Percentiles rank a stretch among this genome's conserved stretches.
phyloP scores from a whole-genome alignment of 208 protist species.

The Strigomonas galati region DNA sequence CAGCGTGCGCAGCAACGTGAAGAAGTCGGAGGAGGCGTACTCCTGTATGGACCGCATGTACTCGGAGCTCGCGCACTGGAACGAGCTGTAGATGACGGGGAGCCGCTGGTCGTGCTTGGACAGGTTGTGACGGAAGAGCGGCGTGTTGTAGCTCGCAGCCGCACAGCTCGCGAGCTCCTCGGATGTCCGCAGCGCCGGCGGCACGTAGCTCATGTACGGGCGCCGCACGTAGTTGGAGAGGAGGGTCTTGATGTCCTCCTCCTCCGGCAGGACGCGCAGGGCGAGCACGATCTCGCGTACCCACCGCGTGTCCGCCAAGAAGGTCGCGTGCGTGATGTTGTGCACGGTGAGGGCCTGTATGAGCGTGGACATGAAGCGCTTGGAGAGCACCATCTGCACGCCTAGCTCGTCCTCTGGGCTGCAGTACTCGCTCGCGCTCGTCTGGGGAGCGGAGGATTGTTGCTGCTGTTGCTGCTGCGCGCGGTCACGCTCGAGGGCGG shows the following conservation, averaged over 20 bases:
- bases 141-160: neutral
- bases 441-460: neutral
- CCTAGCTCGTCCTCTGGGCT: neutral
- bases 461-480: neutral
- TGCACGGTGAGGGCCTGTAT: slow-evolving; percentile 85
- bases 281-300: slow-evolving; percentile 29
- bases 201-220: slow-evolving; percentile 1
- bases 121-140: neutral
- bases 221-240: neutral
- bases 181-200: neutral
- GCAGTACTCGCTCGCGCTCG: neutral
- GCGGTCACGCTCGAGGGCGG: neutral
- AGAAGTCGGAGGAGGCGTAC: neutral
- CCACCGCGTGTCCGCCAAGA: slow-evolving; percentile 28
- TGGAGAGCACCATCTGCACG: slow-evolving; percentile 14
- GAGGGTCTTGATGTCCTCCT: slow-evolving; percentile 7
- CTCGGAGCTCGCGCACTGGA: neutral
- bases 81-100: neutral
- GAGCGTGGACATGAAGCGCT: slow-evolving; percentile 43
- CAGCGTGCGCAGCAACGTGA: neutral
- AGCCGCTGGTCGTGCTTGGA: neutral
- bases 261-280: slow-evolving; percentile 32
- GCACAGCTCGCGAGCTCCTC: neutral
- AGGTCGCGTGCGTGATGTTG: slow-evolving; percentile 52
- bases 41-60: neutral